Base-by-base conservation (phyloP, 345 rosid genomes). In the Aquilaria sinensis region DNA sequence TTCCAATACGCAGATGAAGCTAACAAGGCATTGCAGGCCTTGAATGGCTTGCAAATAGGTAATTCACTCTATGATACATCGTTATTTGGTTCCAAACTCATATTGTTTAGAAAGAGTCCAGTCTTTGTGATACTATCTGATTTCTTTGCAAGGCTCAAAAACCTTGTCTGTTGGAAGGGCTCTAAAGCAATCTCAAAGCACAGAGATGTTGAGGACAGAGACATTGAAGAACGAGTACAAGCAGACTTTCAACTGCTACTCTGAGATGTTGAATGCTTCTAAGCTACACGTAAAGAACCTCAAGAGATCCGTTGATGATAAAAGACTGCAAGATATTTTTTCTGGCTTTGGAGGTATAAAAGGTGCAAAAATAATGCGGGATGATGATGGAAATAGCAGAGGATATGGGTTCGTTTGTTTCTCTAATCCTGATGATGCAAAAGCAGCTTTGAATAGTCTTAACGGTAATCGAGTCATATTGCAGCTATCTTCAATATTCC, bases 391-490 rank as follows among this genome's bases (percentile, higher is more conserved):
- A 15, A 48, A 3, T 29, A 87, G 90, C 67, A 85, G 77, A 67
- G 82, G 85, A 58, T 88, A 82, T 71, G 97, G 96, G 47, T 90
- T 87, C 71, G 97, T 90, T 51, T 75, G 85, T 65, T 87, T 83
- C 81, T 81, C 89, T 62, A 72, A 67, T 51, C 62, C 75, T 64
- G 83, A 77, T 68, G 96, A 85, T 70, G 84, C 97, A 58, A 73
- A 74, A 41, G 60, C 56, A 15, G 97, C 96, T 67, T 60, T 76
- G 70, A 52, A 58, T 60, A 31, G 65, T 43, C 78, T 82, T 62
- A 63, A 85, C 66, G 90, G 97, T 90, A 23, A 23, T 23, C 23
- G 23, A 23, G 23, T 23, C 23, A 23, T 23, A 23, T 23, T 23
- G 23, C 23, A 23, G 23, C 23, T 23, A 23, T 72, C 54, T 60